Evolutionary conservation across 352 stramenopile genomes (phyloP).

Genomic region (Pythium angustatum): DNA sequence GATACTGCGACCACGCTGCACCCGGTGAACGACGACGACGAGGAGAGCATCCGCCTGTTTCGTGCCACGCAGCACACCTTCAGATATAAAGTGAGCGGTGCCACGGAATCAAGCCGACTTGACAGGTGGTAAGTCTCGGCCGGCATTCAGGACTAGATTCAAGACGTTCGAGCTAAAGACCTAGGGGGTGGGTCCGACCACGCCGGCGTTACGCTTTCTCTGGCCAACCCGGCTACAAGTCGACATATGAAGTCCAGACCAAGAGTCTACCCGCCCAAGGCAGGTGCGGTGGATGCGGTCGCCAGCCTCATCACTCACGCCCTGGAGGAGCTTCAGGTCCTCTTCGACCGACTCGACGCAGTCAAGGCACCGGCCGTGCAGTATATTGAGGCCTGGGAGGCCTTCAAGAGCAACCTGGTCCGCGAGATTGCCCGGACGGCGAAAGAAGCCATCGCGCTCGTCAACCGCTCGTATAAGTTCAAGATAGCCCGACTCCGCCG

Average conservation of each 20-base stretch:
- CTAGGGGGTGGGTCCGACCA: conserved; percentile 1
- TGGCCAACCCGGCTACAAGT: not conserved
- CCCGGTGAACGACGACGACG: not conserved
- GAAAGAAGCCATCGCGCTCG: not conserved
- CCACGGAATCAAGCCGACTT: not conserved
- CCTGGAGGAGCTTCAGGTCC: not conserved
- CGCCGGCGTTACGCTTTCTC: not conserved
- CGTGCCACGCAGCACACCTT: conserved; percentile 1
- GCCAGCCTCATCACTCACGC: not conserved
- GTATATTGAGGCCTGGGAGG: not conserved
- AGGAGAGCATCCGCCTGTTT: not conserved
- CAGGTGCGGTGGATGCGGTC: not conserved
- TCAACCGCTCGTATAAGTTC: conserved; percentile 2
- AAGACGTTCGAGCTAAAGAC: not conserved
- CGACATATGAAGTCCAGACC: not conserved
- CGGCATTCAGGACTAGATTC: not conserved
- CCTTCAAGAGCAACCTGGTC: not conserved
- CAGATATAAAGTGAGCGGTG: not conserved
- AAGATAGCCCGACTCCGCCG: conserved; percentile 1
- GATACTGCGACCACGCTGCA: not conserved
- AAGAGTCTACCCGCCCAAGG: not conserved
- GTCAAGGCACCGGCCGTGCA: not conserved
- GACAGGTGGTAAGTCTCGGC: conserved; percentile 8
- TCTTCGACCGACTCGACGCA: not conserved
- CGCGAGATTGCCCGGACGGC: not conserved